Conservation (phyloP, 2,329 filamentous ascomycete species). For the Botryotinia calthae region DNA sequence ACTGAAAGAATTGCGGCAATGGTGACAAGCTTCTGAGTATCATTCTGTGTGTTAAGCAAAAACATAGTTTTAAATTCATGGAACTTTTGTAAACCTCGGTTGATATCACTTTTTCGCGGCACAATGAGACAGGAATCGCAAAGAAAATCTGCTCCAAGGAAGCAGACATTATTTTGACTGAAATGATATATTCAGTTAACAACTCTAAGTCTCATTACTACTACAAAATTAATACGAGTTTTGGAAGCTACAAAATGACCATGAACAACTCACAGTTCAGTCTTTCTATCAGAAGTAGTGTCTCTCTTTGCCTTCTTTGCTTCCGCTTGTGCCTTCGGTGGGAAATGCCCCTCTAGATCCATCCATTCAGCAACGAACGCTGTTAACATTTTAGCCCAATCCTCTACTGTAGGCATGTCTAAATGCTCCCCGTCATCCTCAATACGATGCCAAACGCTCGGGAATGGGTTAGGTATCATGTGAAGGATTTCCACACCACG, state of each 20-base stretch:
- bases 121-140: not conserved
- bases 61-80: not conserved
- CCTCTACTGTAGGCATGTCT: slow-evolving; percentile 73
- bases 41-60: not conserved
- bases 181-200: not conserved
- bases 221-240: slow-evolving; percentile 14
- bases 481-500: slow-evolving; percentile 87
- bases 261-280: slow-evolving; percentile 38
- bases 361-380: slow-evolving; percentile 91
- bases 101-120: not conserved
- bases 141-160: not conserved
- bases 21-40: not conserved
- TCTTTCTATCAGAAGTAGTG: slow-evolving; percentile 24
- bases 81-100: not conserved
- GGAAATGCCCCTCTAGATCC: slow-evolving; percentile 56
- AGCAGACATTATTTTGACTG: not conserved
- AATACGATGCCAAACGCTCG: slow-evolving; percentile 80
- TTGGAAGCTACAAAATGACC: slow-evolving; percentile 15
- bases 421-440: slow-evolving; percentile 82
- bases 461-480: slow-evolving; percentile 82
- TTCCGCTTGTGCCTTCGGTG: slow-evolving; percentile 22
- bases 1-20: not conserved
- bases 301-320: slow-evolving; percentile 26
- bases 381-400: slow-evolving; percentile 83
- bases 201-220: slow-evolving; percentile 12